These are phyloP conservation scores for Berberis thunbergii DNA, from an alignment of 164 flowering plant genomes.

Conservation along the genomic window DNA sequence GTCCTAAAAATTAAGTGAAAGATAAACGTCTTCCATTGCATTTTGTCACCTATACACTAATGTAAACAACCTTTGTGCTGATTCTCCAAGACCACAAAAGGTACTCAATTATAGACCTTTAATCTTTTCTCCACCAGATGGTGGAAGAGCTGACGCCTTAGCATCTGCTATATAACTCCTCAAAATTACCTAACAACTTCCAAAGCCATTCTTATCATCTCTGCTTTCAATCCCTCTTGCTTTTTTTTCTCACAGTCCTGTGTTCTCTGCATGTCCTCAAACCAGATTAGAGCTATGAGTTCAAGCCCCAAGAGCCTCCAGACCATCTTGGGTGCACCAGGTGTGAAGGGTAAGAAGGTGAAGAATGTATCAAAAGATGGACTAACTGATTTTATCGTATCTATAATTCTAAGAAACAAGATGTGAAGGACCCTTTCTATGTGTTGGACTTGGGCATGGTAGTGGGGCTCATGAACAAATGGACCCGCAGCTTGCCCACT, in stretches of 20 bases:
- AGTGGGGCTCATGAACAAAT: constrained; percentile 16
- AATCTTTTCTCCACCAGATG: background rate
- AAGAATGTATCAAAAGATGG: background rate
- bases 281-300: constrained; percentile 1
- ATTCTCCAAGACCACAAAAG: constrained; percentile 9
- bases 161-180: constrained; percentile 2
- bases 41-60: background rate
- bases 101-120: constrained; percentile 14
- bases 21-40: background rate
- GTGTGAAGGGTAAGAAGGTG: constrained; percentile 1
- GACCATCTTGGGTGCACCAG: background rate
- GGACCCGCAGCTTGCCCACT: constrained; percentile 23
- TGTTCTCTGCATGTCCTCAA: background rate
- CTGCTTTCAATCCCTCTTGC: background rate
- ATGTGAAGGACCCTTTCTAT: constrained; percentile 29
- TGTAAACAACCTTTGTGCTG: constrained; percentile 5
- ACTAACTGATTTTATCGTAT: background rate
- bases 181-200: constrained; percentile 1
- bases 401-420: background rate
- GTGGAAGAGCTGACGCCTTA: background rate
- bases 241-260: background rate
- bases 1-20: too few relatives aligned
- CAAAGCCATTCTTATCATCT: background rate
- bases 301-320: background rate
- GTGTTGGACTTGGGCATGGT: constrained; percentile 34